phyloP scores from a whole-genome alignment of 1,284 basidiomycete genomes.

The Leccinum brunneo-olivaceum region DNA sequence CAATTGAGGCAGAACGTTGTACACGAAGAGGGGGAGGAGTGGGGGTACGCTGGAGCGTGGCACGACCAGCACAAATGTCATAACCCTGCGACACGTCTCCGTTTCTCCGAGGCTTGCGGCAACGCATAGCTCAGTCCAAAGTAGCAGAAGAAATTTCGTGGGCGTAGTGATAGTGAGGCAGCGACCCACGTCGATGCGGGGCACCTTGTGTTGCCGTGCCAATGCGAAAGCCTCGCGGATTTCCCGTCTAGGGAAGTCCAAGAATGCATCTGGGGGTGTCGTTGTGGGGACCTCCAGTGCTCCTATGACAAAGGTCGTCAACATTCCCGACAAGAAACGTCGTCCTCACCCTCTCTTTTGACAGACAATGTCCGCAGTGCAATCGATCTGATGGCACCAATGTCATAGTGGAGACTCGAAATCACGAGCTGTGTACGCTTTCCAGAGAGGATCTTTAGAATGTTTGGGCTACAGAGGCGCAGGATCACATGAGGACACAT shows the following conservation, averaged over 20 bases:
- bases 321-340: neutral
- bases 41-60: conserved; percentile 52
- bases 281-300: conserved; percentile 13
- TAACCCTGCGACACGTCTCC: conserved; percentile 54
- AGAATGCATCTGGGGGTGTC: conserved; percentile 28
- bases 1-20: conserved; percentile 54
- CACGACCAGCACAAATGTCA: conserved; percentile 57
- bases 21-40: conserved; percentile 65
- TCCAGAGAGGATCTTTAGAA: conserved; percentile 46
- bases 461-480: conserved; percentile 52
- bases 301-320: conserved; percentile 10
- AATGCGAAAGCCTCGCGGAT: conserved; percentile 49
- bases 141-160: conserved; percentile 49
- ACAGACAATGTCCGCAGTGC: conserved; percentile 40
- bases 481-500: conserved; percentile 62
- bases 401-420: conserved; percentile 33
- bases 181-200: conserved; percentile 55
- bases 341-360: conserved; percentile 28
- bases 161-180: conserved; percentile 53
- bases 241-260: conserved; percentile 44
- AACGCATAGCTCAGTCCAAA: conserved; percentile 57
- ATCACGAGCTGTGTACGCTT: conserved; percentile 29
- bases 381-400: conserved; percentile 36
- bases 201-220: conserved; percentile 53
- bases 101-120: conserved; percentile 49